These are phyloP conservation scores for Nitzschia palea DNA, from an alignment of 108 stramenopile species.

Conservation along the genomic window DNA sequence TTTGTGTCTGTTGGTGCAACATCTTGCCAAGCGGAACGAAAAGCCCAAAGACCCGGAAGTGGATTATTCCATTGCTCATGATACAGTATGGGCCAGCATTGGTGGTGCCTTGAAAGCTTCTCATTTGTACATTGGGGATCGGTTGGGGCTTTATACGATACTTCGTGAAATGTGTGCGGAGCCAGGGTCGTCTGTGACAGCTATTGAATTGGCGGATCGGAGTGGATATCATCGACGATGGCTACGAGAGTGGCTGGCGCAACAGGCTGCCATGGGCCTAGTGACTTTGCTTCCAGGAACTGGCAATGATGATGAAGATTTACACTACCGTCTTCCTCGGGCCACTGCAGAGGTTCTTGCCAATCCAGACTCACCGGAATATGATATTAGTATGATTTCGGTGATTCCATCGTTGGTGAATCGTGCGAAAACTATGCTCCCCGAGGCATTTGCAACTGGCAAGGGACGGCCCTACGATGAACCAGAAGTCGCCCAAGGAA, in stretches of 20 bases:
- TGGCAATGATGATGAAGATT: slow-evolving; percentile 7
- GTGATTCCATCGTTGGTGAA: slow-evolving; percentile 16
- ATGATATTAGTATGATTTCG: slow-evolving; percentile 11
- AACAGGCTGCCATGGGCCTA: slow-evolving; percentile 18
- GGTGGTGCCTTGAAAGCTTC: slow-evolving; percentile 23
- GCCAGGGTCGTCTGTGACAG: slow-evolving; percentile 17
- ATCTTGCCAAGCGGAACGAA: background rate
- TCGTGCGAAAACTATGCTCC: slow-evolving; percentile 26
- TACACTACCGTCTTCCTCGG: slow-evolving; percentile 23
- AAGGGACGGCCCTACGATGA: slow-evolving; percentile 24
- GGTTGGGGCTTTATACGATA: slow-evolving; percentile 8
- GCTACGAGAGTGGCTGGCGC: slow-evolving; percentile 16
- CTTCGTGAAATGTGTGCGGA: slow-evolving; percentile 2
- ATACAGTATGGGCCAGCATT: slow-evolving; percentile 15
- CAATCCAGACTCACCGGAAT: slow-evolving; percentile 6
- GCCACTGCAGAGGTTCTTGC: slow-evolving; percentile 17
- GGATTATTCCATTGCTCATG: slow-evolving; percentile 12
- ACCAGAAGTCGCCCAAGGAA: slow-evolving; percentile 13
- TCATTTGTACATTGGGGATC: slow-evolving; percentile 17
- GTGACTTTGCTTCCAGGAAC: slow-evolving; percentile 11
- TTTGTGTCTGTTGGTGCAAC: background rate
- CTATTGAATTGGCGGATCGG: slow-evolving; percentile 12
- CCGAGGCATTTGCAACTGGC: slow-evolving; percentile 22
- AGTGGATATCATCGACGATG: slow-evolving; percentile 15
- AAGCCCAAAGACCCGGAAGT: slow-evolving; percentile 3